phyloP scores from a whole-genome alignment of 441 rosid genomes.

The Gossypium gossypioides region DNA sequence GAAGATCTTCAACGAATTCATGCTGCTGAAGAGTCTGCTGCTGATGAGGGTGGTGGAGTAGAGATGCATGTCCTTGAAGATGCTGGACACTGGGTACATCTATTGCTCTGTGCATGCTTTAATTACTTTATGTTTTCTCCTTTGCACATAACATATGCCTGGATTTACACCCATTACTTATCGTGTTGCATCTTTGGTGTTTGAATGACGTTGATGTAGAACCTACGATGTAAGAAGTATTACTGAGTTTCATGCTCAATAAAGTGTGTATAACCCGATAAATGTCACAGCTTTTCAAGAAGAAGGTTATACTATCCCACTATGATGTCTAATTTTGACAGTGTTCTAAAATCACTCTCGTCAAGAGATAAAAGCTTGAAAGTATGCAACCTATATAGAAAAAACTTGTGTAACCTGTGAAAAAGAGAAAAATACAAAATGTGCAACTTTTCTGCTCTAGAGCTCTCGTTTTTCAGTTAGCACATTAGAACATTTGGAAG shows the following conservation, averaged over 20 bases:
- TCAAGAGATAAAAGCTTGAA: neutral
- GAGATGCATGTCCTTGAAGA: constrained; percentile 98
- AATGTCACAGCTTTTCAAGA: neutral
- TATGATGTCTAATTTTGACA: neutral
- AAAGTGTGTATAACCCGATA: neutral
- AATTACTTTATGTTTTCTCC: neutral
- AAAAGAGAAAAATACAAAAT: neutral
- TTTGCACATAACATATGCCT: neutral
- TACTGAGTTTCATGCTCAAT: neutral
- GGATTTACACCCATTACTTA: neutral
- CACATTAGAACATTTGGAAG: neutral
- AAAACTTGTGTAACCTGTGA: neutral
- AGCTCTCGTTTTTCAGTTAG: neutral
- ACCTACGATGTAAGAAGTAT: neutral
- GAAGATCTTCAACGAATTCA: constrained; percentile 87
- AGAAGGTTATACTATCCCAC: neutral
- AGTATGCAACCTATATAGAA: neutral
- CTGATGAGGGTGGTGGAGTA: constrained; percentile 83
- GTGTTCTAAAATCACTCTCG: neutral
- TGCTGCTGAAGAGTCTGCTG: constrained; percentile 72
- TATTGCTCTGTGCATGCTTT: constrained; percentile 6
- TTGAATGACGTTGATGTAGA: neutral
- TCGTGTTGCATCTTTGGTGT: neutral
- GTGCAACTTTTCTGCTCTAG: neutral
- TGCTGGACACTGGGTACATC: constrained; percentile 93